phyloP scores from a whole-genome alignment of 2,329 filamentous ascomycete genomes.

The Rugonectria rugulosa region DNA sequence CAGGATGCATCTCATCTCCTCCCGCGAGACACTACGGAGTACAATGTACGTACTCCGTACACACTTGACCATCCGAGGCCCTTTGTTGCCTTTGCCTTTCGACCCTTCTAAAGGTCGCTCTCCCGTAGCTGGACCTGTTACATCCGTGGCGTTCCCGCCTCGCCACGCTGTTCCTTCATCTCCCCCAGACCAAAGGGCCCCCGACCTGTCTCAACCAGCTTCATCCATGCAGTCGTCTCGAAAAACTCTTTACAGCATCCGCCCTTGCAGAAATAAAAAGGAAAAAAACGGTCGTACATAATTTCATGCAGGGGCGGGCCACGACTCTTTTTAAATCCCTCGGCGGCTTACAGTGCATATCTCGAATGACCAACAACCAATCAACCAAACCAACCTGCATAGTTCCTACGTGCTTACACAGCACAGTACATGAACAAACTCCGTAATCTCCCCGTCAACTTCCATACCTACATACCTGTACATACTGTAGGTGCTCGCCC shows the following conservation, averaged over 20 bases:
- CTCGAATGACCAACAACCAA: too few species aligned
- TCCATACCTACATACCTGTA: too few species aligned
- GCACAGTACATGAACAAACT: too few species aligned
- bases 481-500: too few species aligned
- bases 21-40: conserved; percentile 7
- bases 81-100: too few species aligned
- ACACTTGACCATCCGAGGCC: neutral
- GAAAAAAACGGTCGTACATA: conserved; percentile 13
- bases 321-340: neutral
- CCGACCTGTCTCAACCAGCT: neutral
- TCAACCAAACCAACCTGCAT: too few species aligned
- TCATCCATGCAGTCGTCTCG: conserved; percentile 1
- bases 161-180: conserved; percentile 20
- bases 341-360: too few species aligned
- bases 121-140: conserved; percentile 2
- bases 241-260: neutral
- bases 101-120: neutral
- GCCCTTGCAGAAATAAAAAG: conserved; percentile 6
- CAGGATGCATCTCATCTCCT: conserved; percentile 19
- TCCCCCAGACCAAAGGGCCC: conserved; percentile 5
- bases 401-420: too few species aligned
- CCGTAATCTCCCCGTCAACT: too few species aligned
- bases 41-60: too few species aligned
- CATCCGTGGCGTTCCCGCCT: conserved; percentile 13
- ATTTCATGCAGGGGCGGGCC: conserved; percentile 23